These are phyloP conservation scores for Acacia crassicarpa DNA, from an alignment of 306 rosid genomes.

Conservation along the genomic window DNA sequence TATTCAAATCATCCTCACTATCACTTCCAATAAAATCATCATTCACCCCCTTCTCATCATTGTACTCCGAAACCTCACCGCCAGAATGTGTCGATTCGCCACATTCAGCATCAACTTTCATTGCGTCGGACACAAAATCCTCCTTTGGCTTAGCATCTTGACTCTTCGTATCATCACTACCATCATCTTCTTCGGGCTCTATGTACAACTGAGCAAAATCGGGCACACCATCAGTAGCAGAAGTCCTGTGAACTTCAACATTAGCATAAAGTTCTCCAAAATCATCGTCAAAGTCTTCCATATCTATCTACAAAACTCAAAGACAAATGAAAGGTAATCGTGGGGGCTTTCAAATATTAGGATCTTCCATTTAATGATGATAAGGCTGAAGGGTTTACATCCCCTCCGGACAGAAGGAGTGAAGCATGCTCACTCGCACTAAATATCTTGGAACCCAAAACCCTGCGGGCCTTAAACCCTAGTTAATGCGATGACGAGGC, in stretches of 20 bases:
- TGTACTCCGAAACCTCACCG: constrained; percentile 11
- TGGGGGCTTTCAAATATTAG: neutral
- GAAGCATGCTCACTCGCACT: neutral
- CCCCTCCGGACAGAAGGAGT: neutral
- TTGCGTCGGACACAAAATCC: constrained; percentile 13
- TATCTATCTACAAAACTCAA: neutral
- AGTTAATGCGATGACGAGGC: neutral
- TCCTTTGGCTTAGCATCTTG: neutral
- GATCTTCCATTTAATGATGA: constrained; percentile 11
- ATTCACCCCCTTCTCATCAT: neutral
- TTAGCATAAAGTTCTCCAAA: constrained; percentile 61
- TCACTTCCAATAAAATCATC: constrained; percentile 45
- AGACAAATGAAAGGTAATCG: neutral
- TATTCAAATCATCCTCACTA: constrained; percentile 65
- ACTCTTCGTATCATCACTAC: neutral
- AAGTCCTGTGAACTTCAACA: constrained; percentile 36
- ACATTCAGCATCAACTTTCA: neutral
- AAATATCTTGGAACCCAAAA: neutral
- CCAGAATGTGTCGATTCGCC: constrained; percentile 15
- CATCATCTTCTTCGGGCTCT: constrained; percentile 25
- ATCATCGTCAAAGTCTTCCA: constrained; percentile 55
- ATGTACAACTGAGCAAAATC: constrained; percentile 22
- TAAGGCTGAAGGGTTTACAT: neutral
- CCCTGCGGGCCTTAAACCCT: constrained; percentile 24
- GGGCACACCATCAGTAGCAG: constrained; percentile 23